A percentile compares a stretch with the other conserved stretches of the same genome.
Evolutionary conservation across 2,329 filamentous ascomycete genomes (phyloP).

Genomic region (Rasamsonia emersonii): DNA sequence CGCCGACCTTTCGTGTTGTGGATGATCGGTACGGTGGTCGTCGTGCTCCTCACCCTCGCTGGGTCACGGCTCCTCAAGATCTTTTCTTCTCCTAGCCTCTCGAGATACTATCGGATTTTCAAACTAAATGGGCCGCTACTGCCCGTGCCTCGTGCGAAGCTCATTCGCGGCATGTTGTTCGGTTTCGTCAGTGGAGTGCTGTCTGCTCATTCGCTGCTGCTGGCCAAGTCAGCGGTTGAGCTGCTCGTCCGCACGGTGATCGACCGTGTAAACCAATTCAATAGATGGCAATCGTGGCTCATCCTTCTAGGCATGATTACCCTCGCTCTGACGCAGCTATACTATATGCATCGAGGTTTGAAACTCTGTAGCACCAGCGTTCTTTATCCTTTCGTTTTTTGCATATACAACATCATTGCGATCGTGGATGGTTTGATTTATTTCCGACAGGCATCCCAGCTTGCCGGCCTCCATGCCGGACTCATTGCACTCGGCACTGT

Average conservation of each 20-base stretch:
- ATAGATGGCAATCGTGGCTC: slow-evolving; percentile 89
- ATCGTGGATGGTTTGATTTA: slow-evolving; percentile 97
- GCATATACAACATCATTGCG: slow-evolving; percentile 97
- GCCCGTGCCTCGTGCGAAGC: slow-evolving; percentile 56
- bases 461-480: slow-evolving; percentile 62
- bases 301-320: slow-evolving; percentile 73
- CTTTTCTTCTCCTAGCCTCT: slow-evolving; percentile 24
- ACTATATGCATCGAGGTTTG: slow-evolving; percentile 87
- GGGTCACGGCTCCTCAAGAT: slow-evolving; percentile 41
- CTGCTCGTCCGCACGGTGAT: slow-evolving; percentile 78
- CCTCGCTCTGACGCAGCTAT: slow-evolving; percentile 81
- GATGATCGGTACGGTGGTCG: slow-evolving; percentile 71
- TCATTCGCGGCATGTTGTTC: slow-evolving; percentile 76
- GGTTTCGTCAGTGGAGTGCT: slow-evolving; percentile 86
- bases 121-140: slow-evolving; percentile 32
- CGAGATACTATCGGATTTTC: slow-evolving; percentile 33
- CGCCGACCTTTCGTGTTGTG: slow-evolving; percentile 72
- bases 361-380: slow-evolving; percentile 94
- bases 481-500: slow-evolving; percentile 75
- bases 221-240: slow-evolving; percentile 95
- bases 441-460: slow-evolving; percentile 77
- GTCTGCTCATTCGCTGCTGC: slow-evolving; percentile 83
- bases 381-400: slow-evolving; percentile 94
- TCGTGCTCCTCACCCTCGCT: slow-evolving; percentile 62
- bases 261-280: slow-evolving; percentile 85